Evolutionary conservation across 78 protist genomes (phyloP).

Genomic region (Dictyostelium capitatum): DNA sequence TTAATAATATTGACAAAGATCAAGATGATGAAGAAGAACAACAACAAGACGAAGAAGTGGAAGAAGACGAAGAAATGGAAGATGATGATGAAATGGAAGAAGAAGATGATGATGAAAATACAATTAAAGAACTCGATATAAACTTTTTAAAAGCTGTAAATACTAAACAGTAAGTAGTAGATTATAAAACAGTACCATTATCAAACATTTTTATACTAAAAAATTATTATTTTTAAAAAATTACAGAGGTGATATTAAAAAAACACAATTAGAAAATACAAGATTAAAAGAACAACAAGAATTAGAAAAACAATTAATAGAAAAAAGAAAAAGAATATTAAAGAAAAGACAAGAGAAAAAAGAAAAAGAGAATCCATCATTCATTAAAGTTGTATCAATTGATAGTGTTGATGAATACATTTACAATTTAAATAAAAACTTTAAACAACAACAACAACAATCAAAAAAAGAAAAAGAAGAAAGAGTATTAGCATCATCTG

Average conservation of each 20-base stretch:
- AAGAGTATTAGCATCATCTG: background rate
- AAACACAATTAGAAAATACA: background rate
- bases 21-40: background rate
- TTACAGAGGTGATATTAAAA: slow-evolving; percentile 7
- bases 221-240: background rate
- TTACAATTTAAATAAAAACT: slow-evolving; percentile 5
- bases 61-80: background rate
- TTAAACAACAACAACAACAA: background rate
- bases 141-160: slow-evolving; percentile 12
- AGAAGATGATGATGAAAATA: background rate
- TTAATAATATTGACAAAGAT: background rate
- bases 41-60: background rate
- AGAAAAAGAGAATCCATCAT: background rate
- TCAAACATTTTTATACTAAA: background rate
- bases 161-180: slow-evolving; percentile 3
- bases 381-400: slow-evolving; percentile 8
- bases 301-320: slow-evolving; percentile 13
- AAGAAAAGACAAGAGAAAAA: slow-evolving; percentile 17
- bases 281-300: background rate
- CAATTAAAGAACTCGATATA: background rate
- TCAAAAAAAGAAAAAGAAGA: slow-evolving; percentile 2
- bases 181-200: too few relatives aligned
- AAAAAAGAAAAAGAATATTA: slow-evolving; percentile 21
- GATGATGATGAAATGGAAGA: background rate
- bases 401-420: slow-evolving; percentile 26